A percentile compares a stretch with the other conserved stretches of the same genome.
These are phyloP conservation scores for Phytopythium montanum DNA, from an alignment of 352 stramenopile species.

Conservation along the genomic window DNA sequence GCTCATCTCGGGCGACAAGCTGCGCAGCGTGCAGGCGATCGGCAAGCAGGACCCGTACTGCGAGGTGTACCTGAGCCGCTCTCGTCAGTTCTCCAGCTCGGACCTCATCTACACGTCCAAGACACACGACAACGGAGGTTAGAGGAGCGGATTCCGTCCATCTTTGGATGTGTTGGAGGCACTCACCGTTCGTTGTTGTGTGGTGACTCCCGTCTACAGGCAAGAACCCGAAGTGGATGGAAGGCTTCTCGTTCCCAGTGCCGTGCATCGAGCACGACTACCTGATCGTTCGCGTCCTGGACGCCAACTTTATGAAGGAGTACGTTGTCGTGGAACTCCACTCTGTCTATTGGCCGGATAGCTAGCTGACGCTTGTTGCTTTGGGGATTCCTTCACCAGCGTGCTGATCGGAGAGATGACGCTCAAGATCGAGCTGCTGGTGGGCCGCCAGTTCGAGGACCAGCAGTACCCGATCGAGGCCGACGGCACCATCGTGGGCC, in stretches of 20 bases:
- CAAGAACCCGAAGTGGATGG: constrained; percentile 77
- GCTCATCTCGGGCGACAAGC: constrained; percentile 66
- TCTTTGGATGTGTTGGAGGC: not conserved
- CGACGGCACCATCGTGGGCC: constrained; percentile 71
- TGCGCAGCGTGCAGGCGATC: constrained; percentile 73
- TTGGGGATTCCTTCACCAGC: constrained; percentile 18
- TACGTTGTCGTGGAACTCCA: constrained; percentile 21
- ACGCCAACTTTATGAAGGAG: constrained; percentile 77
- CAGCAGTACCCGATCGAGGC: constrained; percentile 70
- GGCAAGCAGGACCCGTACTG: constrained; percentile 75
- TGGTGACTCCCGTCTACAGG: constrained; percentile 18
- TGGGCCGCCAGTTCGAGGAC: constrained; percentile 67
- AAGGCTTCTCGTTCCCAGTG: constrained; percentile 51
- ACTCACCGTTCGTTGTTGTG: not conserved
- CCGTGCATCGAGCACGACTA: constrained; percentile 80
- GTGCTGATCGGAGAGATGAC: constrained; percentile 65
- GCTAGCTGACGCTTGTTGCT: not conserved
- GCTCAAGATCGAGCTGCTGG: constrained; percentile 64
- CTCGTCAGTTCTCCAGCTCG: constrained; percentile 26
- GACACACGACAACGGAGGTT: constrained; percentile 77
- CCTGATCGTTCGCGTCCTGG: constrained; percentile 76
- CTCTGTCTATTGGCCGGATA: not conserved
- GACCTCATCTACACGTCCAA: constrained; percentile 69
- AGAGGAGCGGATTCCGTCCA: not conserved
- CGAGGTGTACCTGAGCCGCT: constrained; percentile 63